phyloP scores from a whole-genome alignment of 345 rosid species.

The Lepidium sativum region DNA sequence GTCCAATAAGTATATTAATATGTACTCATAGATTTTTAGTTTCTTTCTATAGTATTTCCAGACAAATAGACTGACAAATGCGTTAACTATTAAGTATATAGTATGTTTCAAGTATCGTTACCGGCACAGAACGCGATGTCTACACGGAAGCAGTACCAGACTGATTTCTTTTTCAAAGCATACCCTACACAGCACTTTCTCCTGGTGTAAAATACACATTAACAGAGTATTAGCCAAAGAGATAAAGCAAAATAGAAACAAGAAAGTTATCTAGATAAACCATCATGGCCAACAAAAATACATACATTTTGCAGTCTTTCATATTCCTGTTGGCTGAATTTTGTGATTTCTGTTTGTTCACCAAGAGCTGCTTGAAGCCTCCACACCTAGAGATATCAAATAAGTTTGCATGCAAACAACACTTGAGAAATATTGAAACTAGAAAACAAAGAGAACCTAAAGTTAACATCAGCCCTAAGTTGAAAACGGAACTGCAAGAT shows the following conservation, averaged over 20 bases:
- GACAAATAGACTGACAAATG: neutral
- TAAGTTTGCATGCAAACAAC: neutral
- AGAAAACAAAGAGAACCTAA: constrained; percentile 3
- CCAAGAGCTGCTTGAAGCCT: constrained; percentile 99
- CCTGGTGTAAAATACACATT: constrained; percentile 38
- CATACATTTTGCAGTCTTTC: constrained; percentile 82
- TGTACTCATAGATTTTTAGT: neutral
- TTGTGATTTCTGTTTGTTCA: constrained; percentile 89
- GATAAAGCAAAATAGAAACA: neutral
- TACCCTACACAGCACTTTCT: constrained; percentile 90
- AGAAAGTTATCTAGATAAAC: neutral
- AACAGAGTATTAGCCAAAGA: neutral
- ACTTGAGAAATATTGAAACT: neutral
- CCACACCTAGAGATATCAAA: constrained; percentile 57
- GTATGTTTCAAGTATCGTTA: constrained; percentile 10
- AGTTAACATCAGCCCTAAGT: neutral
- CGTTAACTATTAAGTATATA: neutral
- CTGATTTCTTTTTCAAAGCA: constrained; percentile 90
- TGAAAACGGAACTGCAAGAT: neutral
- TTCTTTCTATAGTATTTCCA: neutral
- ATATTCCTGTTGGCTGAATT: constrained; percentile 84
- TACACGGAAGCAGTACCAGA: constrained; percentile 86
- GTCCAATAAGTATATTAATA: neutral
- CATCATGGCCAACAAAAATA: neutral
- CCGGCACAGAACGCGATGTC: constrained; percentile 96